These are phyloP conservation scores for Rubus idaeus DNA, from an alignment of 306 rosid genomes.

Conservation along the genomic window DNA sequence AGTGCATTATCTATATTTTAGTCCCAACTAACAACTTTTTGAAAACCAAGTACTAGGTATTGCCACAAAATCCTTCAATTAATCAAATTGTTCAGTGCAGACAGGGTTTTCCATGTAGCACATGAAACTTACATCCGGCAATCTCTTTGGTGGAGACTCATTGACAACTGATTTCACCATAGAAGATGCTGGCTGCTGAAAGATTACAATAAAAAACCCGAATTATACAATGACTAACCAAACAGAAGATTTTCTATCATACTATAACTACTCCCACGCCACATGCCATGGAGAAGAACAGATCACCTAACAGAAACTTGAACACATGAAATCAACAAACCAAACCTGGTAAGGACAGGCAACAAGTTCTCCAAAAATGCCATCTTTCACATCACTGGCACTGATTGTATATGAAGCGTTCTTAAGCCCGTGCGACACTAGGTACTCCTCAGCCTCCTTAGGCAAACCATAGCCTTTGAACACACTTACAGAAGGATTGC, in stretches of 20 bases:
- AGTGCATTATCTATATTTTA: background rate
- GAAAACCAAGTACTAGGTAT: no score
- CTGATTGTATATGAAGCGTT: slow-evolving; percentile 60
- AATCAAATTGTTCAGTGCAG: background rate
- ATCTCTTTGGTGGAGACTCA: slow-evolving; percentile 36
- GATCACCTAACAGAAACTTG: background rate
- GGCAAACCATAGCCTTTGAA: slow-evolving; percentile 68
- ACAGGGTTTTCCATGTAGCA: slow-evolving; percentile 2
- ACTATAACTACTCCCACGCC: background rate
- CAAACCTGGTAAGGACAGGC: slow-evolving; percentile 74
- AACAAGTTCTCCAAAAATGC: slow-evolving; percentile 56
- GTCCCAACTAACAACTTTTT: background rate
- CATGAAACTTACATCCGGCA: slow-evolving; percentile 23
- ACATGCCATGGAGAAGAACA: background rate
- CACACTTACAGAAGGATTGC: slow-evolving; percentile 48
- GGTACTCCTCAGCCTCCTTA: slow-evolving; percentile 56
- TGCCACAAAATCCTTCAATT: background rate
- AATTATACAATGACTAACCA: background rate
- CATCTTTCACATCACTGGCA: slow-evolving; percentile 51
- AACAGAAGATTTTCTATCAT: background rate
- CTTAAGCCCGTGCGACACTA: slow-evolving; percentile 65
- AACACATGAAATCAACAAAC: slow-evolving; percentile 27
- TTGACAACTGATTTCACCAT: slow-evolving; percentile 26
- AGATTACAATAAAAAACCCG: slow-evolving; percentile 14
- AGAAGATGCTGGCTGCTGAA: slow-evolving; percentile 62